A percentile compares a stretch with the other conserved stretches of the same genome.
Evolutionary conservation across 257 asterid species (phyloP).

Genomic region (Perilla frutescens): DNA sequence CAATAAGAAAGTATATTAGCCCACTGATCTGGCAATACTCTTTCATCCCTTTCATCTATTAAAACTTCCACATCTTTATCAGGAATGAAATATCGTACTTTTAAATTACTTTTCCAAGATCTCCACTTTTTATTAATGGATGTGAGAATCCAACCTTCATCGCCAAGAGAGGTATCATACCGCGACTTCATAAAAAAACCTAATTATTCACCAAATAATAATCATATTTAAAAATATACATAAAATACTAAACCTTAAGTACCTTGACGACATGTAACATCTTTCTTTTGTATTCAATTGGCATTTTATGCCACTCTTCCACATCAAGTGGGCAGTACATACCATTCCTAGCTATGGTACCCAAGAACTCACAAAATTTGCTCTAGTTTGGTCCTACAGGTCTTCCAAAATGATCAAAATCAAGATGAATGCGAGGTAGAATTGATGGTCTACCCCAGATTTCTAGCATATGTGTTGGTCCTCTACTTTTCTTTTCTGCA

Average conservation of each 20-base stretch:
- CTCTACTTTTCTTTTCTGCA: background rate
- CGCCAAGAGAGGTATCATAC: background rate
- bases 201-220: background rate
- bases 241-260: background rate
- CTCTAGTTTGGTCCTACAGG: constrained; percentile 1
- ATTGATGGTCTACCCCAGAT: constrained; percentile 24
- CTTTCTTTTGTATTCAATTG: background rate
- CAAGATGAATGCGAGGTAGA: constrained; percentile 9
- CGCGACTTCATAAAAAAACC: background rate
- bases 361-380: background rate
- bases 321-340: no score
- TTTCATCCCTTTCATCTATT: background rate
- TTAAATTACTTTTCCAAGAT: background rate
- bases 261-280: constrained; percentile 9
- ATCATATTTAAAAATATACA: background rate
- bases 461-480: constrained; percentile 11
- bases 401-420: constrained; percentile 14
- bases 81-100: background rate
- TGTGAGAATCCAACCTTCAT: constrained; percentile 20
- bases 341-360: no score
- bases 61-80: background rate
- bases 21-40: constrained; percentile 16
- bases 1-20: constrained; percentile 3
- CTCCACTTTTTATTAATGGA: no score
- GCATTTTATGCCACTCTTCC: no score